Conservation (phyloP, 2,329 filamentous ascomycete genomes). For the Paecilomyces sp. region DNA sequence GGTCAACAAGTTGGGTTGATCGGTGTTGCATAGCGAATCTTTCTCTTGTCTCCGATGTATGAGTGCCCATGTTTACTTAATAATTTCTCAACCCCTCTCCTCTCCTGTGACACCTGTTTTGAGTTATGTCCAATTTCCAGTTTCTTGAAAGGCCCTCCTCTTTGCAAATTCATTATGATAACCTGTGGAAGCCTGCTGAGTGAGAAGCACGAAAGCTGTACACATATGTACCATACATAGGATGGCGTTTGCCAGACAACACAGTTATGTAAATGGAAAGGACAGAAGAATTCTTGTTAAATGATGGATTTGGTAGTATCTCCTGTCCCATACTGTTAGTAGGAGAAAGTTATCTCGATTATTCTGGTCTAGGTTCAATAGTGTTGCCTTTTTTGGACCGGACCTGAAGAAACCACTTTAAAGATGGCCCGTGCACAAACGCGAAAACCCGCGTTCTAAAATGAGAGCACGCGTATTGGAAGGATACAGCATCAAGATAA, state of each 20-base stretch:
- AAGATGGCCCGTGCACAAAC: slow-evolving; percentile 25
- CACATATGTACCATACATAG: not conserved
- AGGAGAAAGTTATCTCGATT: not conserved
- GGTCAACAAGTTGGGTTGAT: not conserved
- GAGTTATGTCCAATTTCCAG: not conserved
- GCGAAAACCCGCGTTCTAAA: slow-evolving; percentile 23
- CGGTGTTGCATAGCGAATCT: not conserved
- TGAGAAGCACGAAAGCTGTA: not conserved
- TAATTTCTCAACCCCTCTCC: not conserved
- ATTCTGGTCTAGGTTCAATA: not conserved
- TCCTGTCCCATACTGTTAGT: not conserved
- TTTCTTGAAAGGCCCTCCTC: not conserved
- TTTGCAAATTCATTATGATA: not conserved
- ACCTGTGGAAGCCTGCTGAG: not conserved
- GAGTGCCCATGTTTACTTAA: not conserved
- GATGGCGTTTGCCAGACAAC: not conserved
- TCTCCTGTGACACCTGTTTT: not conserved
- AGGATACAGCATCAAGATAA: not conserved
- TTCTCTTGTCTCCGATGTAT: not conserved
- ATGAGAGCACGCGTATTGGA: not conserved
- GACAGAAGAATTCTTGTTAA: not conserved
- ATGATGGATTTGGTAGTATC: not conserved
- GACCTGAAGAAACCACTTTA: slow-evolving; percentile 13
- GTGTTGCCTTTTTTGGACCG: not conserved
- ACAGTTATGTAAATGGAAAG: not conserved